Conservation (phyloP, 2,329 filamentous ascomycete species). For the Coniella lustricola region DNA sequence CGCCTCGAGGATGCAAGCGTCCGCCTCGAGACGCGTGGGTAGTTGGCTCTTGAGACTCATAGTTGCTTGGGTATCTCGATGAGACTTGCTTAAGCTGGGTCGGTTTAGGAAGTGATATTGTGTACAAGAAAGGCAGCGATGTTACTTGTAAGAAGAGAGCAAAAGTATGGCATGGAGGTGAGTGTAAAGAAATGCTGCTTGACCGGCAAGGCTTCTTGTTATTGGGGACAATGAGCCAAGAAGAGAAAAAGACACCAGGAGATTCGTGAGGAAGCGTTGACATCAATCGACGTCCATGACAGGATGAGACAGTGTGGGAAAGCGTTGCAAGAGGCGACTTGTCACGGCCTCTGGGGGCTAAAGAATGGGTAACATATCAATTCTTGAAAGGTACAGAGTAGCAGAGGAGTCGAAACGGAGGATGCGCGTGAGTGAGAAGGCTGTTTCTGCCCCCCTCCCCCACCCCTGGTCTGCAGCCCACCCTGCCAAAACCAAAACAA, state of each 20-base stretch:
- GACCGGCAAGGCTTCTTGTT: constrained; percentile 6
- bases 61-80: background rate
- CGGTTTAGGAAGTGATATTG: constrained; percentile 4
- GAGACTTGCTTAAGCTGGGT: too few species aligned
- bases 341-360: too few species aligned
- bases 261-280: background rate
- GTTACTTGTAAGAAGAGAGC: too few species aligned
- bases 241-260: background rate
- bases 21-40: constrained; percentile 57
- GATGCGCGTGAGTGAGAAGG: too few species aligned
- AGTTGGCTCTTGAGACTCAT: constrained; percentile 51
- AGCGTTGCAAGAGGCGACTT: too few species aligned
- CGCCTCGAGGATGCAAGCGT: constrained; percentile 50
- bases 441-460: too few species aligned
- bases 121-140: background rate
- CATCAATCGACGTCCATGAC: background rate
- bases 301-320: background rate
- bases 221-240: background rate
- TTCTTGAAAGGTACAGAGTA: too few species aligned
- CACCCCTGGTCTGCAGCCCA: constrained; percentile 3
- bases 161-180: background rate
- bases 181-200: constrained; percentile 6
- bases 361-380: too few species aligned
- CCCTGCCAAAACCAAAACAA: background rate
- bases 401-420: too few species aligned